Conservation (phyloP, 1,284 basidiomycete species). For the Cryptococcus sp. region DNA sequence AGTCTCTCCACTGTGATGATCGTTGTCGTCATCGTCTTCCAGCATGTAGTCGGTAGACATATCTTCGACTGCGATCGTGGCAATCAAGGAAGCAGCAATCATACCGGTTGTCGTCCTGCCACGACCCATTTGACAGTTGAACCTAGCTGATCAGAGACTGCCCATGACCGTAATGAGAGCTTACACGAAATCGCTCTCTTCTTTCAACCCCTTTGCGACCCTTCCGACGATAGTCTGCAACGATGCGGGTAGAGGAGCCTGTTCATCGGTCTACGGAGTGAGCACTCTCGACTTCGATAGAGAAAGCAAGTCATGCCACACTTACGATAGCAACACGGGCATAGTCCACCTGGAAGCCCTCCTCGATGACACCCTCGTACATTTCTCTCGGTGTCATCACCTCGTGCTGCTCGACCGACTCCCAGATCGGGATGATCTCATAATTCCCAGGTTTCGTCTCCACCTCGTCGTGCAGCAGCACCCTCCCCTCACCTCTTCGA, state of each 20-base stretch:
- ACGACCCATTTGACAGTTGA: slow-evolving; percentile 49
- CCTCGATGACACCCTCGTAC: slow-evolving; percentile 48
- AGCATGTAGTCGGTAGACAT: no score
- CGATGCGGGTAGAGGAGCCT: slow-evolving; percentile 83
- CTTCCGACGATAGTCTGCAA: slow-evolving; percentile 71
- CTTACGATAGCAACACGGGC: slow-evolving; percentile 76
- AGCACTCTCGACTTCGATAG: slow-evolving; percentile 1
- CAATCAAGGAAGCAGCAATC: slow-evolving; percentile 81
- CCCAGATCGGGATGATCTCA: slow-evolving; percentile 80
- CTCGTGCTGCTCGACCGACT: slow-evolving; percentile 72
- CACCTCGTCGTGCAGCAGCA: slow-evolving; percentile 92
- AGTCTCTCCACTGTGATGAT: slow-evolving; percentile 57
- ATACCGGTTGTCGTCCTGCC: slow-evolving; percentile 78
- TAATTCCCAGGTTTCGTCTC: slow-evolving; percentile 88
- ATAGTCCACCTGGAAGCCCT: slow-evolving; percentile 84
- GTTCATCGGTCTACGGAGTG: slow-evolving; percentile 75
- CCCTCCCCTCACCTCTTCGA: slow-evolving; percentile 63
- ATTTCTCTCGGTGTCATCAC: slow-evolving; percentile 81
- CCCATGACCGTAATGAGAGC: slow-evolving; percentile 48
- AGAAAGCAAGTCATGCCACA: no score
- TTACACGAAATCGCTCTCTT: slow-evolving; percentile 73
- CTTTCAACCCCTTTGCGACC: slow-evolving; percentile 59
- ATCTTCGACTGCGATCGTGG: slow-evolving; percentile 58
- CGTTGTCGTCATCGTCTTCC: slow-evolving; percentile 31
- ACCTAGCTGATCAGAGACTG: slow-evolving; percentile 19